A percentile compares a stretch with the other conserved stretches of the same genome.
These are phyloP conservation scores for Didymella pinodella DNA, from an alignment of 2,329 filamentous ascomycete genomes.

Conservation along the genomic window DNA sequence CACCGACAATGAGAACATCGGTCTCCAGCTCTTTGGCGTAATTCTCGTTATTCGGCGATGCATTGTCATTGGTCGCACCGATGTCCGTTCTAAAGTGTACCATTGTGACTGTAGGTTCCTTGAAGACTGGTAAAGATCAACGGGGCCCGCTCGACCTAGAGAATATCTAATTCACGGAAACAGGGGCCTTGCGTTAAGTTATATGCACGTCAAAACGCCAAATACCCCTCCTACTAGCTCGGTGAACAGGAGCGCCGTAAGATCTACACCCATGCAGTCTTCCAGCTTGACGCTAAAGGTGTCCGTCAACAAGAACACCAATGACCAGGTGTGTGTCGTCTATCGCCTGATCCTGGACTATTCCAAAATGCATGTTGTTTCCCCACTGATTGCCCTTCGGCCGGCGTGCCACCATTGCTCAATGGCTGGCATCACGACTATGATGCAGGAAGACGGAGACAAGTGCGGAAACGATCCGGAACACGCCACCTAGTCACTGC, in stretches of 20 bases:
- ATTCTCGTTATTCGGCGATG: conserved; percentile 35
- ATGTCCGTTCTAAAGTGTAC: conserved; percentile 46
- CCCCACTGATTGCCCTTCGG: conserved; percentile 19
- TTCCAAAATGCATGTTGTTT: conserved; percentile 8
- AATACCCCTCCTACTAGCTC: conserved; percentile 26
- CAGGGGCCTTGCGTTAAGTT: conserved; percentile 10
- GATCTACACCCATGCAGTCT: conserved; percentile 22
- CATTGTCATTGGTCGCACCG: conserved; percentile 32
- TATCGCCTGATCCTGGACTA: conserved; percentile 2
- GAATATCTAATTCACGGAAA: not conserved
- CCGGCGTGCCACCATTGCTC: conserved; percentile 18
- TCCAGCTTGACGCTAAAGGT: conserved; percentile 5
- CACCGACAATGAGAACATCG: conserved; percentile 52
- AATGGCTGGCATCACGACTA: conserved; percentile 13
- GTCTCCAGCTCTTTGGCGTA: conserved; percentile 49
- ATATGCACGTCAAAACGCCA: conserved; percentile 30
- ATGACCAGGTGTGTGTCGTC: conserved; percentile 2
- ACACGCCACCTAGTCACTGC: conserved; percentile 13
- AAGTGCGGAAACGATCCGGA: conserved; percentile 20
- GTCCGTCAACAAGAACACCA: conserved; percentile 6
- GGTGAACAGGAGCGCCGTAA: conserved; percentile 15
- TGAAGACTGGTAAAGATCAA: not conserved
- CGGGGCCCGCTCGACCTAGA: conserved; percentile 1
- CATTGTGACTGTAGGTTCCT: conserved; percentile 28
- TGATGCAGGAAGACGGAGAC: conserved; percentile 2